Evolutionary conservation across 1,284 basidiomycete species (phyloP).

Genomic region (Tilletia walkeri): DNA sequence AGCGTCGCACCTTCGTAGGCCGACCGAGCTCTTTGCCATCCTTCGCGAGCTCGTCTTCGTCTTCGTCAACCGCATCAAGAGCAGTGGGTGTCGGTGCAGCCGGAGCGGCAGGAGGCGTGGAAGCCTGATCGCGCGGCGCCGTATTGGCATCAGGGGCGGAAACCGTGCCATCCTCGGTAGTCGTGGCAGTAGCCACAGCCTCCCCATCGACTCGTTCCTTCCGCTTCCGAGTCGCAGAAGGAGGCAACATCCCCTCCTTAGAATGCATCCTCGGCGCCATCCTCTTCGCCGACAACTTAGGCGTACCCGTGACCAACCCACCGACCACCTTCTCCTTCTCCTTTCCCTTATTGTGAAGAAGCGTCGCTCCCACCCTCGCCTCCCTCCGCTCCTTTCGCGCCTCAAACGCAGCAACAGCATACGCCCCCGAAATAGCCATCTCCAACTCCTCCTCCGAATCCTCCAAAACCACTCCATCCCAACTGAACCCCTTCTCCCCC

Average conservation of each 20-base stretch:
- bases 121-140: too few species aligned
- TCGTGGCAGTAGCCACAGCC: too few species aligned
- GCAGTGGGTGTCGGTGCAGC: too few species aligned
- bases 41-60: neutral
- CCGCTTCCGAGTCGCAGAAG: too few species aligned
- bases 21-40: neutral
- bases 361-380: neutral
- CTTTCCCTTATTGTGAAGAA: neutral
- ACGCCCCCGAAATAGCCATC: constrained; percentile 5
- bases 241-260: too few species aligned
- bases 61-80: neutral
- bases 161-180: too few species aligned
- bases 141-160: too few species aligned
- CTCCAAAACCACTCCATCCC: constrained; percentile 1
- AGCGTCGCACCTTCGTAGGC: neutral
- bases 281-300: constrained; percentile 12
- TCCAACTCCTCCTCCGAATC: constrained; percentile 11
- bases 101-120: too few species aligned
- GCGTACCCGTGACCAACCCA: neutral
- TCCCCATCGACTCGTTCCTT: too few species aligned
- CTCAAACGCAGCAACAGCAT: constrained; percentile 11
- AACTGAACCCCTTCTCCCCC: neutral
- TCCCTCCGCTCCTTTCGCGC: neutral
- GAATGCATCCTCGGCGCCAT: neutral
- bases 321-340: neutral